A percentile compares a stretch with the other conserved stretches of the same genome.
phyloP scores from a whole-genome alignment of 139 green algal species.

The Chlorella sp. region DNA sequence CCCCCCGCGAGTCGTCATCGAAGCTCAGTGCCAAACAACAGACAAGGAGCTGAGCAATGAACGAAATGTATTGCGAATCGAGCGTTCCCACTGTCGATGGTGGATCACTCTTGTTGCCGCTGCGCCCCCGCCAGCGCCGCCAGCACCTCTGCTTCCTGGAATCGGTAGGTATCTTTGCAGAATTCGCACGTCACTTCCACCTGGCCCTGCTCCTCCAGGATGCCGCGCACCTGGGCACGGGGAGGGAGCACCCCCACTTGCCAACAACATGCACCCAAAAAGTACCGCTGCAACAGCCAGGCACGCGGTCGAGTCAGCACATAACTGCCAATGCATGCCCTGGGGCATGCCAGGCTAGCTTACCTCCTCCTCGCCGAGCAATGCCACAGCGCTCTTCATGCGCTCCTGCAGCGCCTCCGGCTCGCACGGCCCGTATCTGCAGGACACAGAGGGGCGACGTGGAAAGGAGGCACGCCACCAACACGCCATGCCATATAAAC shows the following conservation, averaged over 20 bases:
- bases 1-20: too few species aligned
- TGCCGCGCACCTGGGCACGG: slow-evolving; percentile 56
- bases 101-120: too few species aligned
- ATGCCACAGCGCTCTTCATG: slow-evolving; percentile 65
- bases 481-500: neutral
- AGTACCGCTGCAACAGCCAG: too few species aligned
- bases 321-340: too few species aligned
- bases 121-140: slow-evolving; percentile 9
- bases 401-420: slow-evolving; percentile 47
- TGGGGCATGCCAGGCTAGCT: too few species aligned
- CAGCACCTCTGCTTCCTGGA: slow-evolving; percentile 59
- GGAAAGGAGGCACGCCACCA: neutral
- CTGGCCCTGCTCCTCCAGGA: slow-evolving; percentile 77
- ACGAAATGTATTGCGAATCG: too few species aligned
- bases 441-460: neutral
- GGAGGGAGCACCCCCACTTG: too few species aligned
- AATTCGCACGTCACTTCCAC: slow-evolving; percentile 77
- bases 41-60: too few species aligned
- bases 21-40: too few species aligned
- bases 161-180: slow-evolving; percentile 71
- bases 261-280: too few species aligned
- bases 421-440: slow-evolving; percentile 83
- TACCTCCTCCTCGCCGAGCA: slow-evolving; percentile 49
- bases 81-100: too few species aligned
- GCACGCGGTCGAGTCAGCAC: too few species aligned